phyloP scores from a whole-genome alignment of 1,284 basidiomycete species.

The Sanghuangporus weigelae region DNA sequence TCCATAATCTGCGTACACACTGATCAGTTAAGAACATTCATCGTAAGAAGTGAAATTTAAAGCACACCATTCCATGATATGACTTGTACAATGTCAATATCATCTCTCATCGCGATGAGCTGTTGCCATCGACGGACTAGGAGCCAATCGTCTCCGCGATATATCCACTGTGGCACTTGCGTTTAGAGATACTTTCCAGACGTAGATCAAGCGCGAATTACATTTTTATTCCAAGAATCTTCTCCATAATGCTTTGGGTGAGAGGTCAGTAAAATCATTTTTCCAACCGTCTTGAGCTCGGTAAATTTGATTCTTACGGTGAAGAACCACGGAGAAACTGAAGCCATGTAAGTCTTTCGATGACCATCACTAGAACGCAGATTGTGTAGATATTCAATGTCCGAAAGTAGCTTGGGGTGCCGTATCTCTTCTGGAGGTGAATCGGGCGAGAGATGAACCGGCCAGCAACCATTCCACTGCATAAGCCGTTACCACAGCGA shows the following conservation, averaged over 20 bases:
- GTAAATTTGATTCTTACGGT: conserved; percentile 50
- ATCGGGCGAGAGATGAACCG: conserved; percentile 41
- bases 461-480: conserved; percentile 68
- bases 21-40: not conserved
- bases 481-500: not conserved
- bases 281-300: conserved; percentile 24
- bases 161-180: conserved; percentile 43
- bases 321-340: conserved; percentile 74
- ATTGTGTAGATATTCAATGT: conserved; percentile 42
- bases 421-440: conserved; percentile 31
- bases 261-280: not conserved
- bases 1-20: conserved; percentile 35
- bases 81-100: conserved; percentile 56
- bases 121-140: conserved; percentile 73
- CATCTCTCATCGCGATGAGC: conserved; percentile 53
- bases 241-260: conserved; percentile 14
- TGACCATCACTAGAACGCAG: conserved; percentile 23
- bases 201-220: conserved; percentile 20
- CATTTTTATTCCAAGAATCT: conserved; percentile 76
- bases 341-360: conserved; percentile 40
- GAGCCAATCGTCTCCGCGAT: conserved; percentile 57
- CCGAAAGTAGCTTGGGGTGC: conserved; percentile 38
- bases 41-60: not conserved
- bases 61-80: conserved; percentile 51
- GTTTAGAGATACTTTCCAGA: not conserved